Conservation (phyloP, 2,329 filamentous ascomycete genomes). For the Septoria petroselini region DNA sequence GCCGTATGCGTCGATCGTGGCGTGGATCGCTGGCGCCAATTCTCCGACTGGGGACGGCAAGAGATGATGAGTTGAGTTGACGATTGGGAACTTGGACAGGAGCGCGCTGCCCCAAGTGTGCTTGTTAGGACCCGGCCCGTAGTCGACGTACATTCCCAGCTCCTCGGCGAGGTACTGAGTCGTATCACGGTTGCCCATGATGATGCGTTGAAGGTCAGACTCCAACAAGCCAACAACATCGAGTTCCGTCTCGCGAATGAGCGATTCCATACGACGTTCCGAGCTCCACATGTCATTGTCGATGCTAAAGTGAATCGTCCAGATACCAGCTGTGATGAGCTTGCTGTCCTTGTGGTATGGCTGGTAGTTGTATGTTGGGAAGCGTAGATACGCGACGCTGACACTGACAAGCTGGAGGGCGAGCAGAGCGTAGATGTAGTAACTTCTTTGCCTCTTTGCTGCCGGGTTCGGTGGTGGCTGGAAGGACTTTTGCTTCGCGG, state of each 20-base stretch:
- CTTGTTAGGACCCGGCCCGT: constrained; percentile 95
- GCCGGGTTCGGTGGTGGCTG: constrained; percentile 44
- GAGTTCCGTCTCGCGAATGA: constrained; percentile 76
- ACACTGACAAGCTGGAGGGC: constrained; percentile 76
- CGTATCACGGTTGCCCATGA: constrained; percentile 97
- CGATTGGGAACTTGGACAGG: constrained; percentile 93
- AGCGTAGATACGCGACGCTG: constrained; percentile 79
- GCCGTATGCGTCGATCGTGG: constrained; percentile 91
- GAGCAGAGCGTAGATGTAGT: constrained; percentile 70
- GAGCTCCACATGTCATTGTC: constrained; percentile 99
- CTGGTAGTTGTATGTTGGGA: constrained; percentile 86
- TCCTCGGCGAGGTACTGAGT: constrained; percentile 95
- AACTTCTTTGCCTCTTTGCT: constrained; percentile 57
- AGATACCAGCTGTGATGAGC: constrained; percentile 89
- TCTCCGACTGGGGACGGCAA: constrained; percentile 91
- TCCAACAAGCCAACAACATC: constrained; percentile 95
- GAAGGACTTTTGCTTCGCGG: constrained; percentile 40
- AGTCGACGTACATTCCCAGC: constrained; percentile 97
- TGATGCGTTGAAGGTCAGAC: constrained; percentile 90
- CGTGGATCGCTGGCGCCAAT: constrained; percentile 90
- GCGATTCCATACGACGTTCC: constrained; percentile 80
- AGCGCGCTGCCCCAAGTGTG: constrained; percentile 95
- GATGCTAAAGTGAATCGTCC: constrained; percentile 96
- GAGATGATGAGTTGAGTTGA: constrained; percentile 95
- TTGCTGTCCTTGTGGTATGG: constrained; percentile 87